Conservation (phyloP, 768 basidiomycete genomes). For the Dentipellis sp. region DNA sequence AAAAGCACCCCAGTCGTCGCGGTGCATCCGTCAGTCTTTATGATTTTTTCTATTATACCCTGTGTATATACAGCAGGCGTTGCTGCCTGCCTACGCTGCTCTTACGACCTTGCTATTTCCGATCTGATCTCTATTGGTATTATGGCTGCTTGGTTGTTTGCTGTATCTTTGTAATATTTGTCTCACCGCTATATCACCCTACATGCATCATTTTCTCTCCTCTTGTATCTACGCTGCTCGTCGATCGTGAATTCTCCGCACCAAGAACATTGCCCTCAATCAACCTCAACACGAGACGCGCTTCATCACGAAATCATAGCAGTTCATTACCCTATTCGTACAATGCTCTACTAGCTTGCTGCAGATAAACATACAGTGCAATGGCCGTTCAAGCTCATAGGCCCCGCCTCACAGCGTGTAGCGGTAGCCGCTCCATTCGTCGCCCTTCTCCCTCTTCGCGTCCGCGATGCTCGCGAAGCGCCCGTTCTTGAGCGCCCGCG, state of each 20-base stretch:
- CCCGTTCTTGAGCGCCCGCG: slow-evolving; percentile 40
- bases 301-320: too few species aligned
- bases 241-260: too few species aligned
- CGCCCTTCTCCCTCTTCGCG: slow-evolving; percentile 62
- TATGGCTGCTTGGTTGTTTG: background rate
- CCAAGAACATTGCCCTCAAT: too few species aligned
- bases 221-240: too few species aligned
- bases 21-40: background rate
- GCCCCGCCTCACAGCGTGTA: slow-evolving; percentile 40
- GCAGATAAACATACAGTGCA: background rate
- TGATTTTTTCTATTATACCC: background rate
- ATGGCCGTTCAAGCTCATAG: background rate
- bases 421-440: slow-evolving; percentile 68
- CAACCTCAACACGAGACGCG: too few species aligned
- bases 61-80: background rate
- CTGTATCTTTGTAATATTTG: background rate
- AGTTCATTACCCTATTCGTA: too few species aligned
- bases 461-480: slow-evolving; percentile 49
- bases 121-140: background rate
- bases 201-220: background rate
- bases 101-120: background rate
- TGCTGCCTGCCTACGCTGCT: too few species aligned
- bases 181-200: background rate
- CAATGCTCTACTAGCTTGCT: background rate
- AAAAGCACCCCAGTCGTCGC: background rate